Evolutionary conservation across 2,329 filamentous ascomycete genomes (phyloP).

Genomic region (Chaetomiaceae sp.): DNA sequence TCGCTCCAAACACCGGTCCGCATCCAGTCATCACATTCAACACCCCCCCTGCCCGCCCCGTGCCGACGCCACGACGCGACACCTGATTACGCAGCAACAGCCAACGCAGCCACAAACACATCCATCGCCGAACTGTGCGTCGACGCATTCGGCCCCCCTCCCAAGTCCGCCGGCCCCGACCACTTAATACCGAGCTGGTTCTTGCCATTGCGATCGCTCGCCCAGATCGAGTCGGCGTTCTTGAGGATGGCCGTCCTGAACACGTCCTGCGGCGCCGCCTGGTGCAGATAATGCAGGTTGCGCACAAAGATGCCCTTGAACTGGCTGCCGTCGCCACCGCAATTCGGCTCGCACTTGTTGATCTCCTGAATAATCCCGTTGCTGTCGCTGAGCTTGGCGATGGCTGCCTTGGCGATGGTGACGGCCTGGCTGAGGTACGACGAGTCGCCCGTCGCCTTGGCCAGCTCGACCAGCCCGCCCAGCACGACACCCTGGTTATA

Average conservation of each 20-base stretch:
- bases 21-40: no score
- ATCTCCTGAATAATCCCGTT: constrained; percentile 49
- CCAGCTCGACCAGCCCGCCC: constrained; percentile 49
- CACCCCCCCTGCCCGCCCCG: no score
- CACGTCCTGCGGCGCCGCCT: constrained; percentile 42
- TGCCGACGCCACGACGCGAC: no score
- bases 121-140: constrained; percentile 65
- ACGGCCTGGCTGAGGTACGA: constrained; percentile 38
- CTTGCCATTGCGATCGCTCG: constrained; percentile 45
- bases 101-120: constrained; percentile 58
- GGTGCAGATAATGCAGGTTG: constrained; percentile 55
- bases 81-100: no score
- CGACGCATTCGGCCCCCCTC: constrained; percentile 46
- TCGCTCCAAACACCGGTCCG: no score
- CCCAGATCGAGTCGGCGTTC: constrained; percentile 65
- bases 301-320: constrained; percentile 70
- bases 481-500: constrained; percentile 57
- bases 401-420: constrained; percentile 50
- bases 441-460: constrained; percentile 38
- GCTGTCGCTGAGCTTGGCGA: constrained; percentile 37
- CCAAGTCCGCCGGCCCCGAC: constrained; percentile 50
- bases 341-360: constrained; percentile 46
- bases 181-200: constrained; percentile 59
- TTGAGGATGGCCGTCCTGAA: constrained; percentile 53
- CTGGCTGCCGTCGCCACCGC: constrained; percentile 49